These are phyloP conservation scores for Chenopodium berlandieri DNA, from an alignment of 148 eudicot species.

Conservation along the genomic window DNA sequence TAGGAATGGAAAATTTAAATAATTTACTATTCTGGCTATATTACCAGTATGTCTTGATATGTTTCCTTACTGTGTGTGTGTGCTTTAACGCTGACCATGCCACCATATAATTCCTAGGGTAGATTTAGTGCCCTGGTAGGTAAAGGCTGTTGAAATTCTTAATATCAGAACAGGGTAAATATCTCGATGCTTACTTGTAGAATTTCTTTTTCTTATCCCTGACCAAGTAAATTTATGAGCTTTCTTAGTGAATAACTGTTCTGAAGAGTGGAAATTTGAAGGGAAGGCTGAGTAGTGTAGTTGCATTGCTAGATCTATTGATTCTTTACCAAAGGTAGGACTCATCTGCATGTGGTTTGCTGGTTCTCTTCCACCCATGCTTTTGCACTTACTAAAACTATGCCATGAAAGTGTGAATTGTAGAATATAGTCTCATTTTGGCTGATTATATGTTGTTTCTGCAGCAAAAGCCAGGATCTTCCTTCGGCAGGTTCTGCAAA, in stretches of 20 bases:
- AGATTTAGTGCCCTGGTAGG: not conserved
- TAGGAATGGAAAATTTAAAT: not conserved
- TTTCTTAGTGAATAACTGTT: not conserved
- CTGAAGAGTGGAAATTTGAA: slow-evolving; percentile 2
- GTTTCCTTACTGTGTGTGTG: too few relatives aligned
- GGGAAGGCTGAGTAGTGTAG: not conserved
- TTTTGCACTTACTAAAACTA: not conserved
- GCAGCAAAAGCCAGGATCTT: slow-evolving; percentile 45
- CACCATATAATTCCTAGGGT: not conserved
- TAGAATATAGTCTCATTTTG: not conserved
- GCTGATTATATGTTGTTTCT: slow-evolving; percentile 24
- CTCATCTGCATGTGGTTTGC: not conserved
- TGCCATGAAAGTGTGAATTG: not conserved
- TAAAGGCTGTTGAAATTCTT: too few relatives aligned
- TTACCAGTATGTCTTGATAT: too few relatives aligned
- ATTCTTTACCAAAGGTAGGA: not conserved
- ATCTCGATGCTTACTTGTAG: not conserved
- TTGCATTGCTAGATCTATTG: not conserved
- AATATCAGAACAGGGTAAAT: not conserved
- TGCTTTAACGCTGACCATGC: too few relatives aligned
- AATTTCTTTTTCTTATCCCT: not conserved
- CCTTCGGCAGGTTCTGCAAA: slow-evolving; percentile 40
- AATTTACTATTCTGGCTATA: too few relatives aligned
- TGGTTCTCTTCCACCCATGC: not conserved
- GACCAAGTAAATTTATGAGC: not conserved